Percentiles rank a stretch among this genome's conserved stretches.
Conservation (phyloP, 2,329 filamentous ascomycete genomes). For the Alternaria viburni region DNA sequence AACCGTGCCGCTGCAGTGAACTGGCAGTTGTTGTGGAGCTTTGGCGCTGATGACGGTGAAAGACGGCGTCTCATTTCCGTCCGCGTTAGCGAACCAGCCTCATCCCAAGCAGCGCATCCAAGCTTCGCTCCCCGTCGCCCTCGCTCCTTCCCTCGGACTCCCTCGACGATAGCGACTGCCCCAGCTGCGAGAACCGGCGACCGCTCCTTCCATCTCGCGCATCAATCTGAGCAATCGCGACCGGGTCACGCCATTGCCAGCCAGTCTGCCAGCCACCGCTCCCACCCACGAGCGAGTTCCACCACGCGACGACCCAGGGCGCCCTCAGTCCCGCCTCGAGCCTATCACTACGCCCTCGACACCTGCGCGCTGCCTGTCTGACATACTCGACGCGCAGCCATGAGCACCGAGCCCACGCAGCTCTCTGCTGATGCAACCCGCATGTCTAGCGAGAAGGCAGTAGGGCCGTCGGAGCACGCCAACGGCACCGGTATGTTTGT, state of each 20-base stretch:
- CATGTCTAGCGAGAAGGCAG: slow-evolving; percentile 38
- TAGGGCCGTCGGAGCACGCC: slow-evolving; percentile 31
- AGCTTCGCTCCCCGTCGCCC: slow-evolving; percentile 25
- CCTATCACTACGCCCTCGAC: slow-evolving; percentile 18
- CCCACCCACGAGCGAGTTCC: slow-evolving; percentile 18
- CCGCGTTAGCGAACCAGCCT: slow-evolving; percentile 46
- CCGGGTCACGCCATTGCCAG: slow-evolving; percentile 18
- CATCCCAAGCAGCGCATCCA: slow-evolving; percentile 38
- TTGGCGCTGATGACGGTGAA: slow-evolving; percentile 37
- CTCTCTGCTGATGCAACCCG: slow-evolving; percentile 34
- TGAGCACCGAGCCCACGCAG: slow-evolving; percentile 45
- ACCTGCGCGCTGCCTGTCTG: slow-evolving; percentile 18
- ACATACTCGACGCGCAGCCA: slow-evolving; percentile 37
- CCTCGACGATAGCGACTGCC: slow-evolving; percentile 25
- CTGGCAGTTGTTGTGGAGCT: slow-evolving; percentile 23
- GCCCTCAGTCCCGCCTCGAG: slow-evolving; percentile 10
- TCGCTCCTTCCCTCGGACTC: slow-evolving; percentile 30
- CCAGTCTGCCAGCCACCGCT: slow-evolving; percentile 18
- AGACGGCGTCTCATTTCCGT: slow-evolving; percentile 46
- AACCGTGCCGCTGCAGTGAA: slow-evolving; percentile 10
- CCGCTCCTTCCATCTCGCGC: slow-evolving; percentile 37
- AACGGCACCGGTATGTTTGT: slow-evolving; percentile 44
- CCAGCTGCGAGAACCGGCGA: slow-evolving; percentile 32
- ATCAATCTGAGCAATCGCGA: slow-evolving; percentile 29
- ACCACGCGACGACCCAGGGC: slow-evolving; percentile 16